phyloP scores from a whole-genome alignment of 177 flowering plant genomes.

The Vitis hybrid region DNA sequence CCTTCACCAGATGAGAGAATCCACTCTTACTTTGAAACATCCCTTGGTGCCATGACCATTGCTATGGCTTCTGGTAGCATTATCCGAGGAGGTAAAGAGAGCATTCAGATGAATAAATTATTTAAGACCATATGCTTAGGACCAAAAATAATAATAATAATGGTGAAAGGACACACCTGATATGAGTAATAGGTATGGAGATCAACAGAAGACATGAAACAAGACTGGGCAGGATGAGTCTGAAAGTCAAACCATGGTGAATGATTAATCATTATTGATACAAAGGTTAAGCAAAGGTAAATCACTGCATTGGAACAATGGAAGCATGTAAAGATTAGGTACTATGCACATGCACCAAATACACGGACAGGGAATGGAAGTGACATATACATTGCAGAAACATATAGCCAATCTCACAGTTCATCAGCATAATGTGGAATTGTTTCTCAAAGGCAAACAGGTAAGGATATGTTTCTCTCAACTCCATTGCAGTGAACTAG shows the following conservation, averaged over 20 bases:
- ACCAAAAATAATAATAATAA: neutral
- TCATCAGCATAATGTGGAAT: no score
- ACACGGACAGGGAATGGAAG: no score
- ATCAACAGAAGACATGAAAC: conserved; percentile 98
- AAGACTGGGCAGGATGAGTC: conserved; percentile 98
- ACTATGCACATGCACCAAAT: no score
- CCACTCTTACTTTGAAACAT: conserved; percentile 52
- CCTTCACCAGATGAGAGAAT: neutral
- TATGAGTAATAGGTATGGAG: conserved; percentile 97
- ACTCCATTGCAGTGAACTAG: no score
- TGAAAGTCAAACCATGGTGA: conserved; percentile 35
- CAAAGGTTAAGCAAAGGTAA: neutral
- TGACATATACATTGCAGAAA: no score
- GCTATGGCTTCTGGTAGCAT: conserved; percentile 98
- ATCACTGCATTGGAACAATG: neutral
- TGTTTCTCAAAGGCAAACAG: no score
- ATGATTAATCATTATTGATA: conserved; percentile 4
- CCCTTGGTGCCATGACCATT: conserved; percentile 96
- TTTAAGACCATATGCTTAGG: neutral
- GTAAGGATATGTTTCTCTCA: no score
- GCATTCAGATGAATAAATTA: neutral
- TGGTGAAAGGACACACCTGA: conserved; percentile 54
- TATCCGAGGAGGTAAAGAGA: conserved; percentile 36
- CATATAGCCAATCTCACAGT: no score
- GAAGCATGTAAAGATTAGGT: no score